phyloP scores from a whole-genome alignment of 129 eudicot species.

The Apium graveolens region DNA sequence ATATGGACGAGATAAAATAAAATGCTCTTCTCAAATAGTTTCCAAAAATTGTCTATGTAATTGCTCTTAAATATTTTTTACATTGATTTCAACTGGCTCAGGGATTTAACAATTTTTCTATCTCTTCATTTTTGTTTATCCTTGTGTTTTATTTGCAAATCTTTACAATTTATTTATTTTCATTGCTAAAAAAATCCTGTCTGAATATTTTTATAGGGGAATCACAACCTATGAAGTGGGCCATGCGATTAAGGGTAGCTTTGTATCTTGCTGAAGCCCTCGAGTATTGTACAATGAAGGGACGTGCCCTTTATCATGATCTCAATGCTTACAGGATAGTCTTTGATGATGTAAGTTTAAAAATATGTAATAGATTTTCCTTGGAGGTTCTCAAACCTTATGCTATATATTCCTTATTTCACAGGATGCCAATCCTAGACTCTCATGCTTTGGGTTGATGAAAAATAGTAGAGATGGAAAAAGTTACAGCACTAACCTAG shows the following conservation, averaged over 20 bases:
- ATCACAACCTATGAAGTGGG: conserved; percentile 94
- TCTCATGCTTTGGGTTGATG: conserved; percentile 92
- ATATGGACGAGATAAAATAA: no score
- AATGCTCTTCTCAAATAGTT: no score
- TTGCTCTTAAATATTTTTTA: no score
- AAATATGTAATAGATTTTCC: neutral
- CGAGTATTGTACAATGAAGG: conserved; percentile 79
- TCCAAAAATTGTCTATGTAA: no score
- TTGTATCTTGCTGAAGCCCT: conserved; percentile 79
- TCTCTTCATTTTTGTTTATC: neutral
- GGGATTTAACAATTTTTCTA: no score
- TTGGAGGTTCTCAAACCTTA: neutral
- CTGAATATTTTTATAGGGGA: conserved; percentile 59
- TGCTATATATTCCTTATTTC: conserved; percentile 9
- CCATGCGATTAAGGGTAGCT: conserved; percentile 92
- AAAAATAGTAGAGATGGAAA: conserved; percentile 94
- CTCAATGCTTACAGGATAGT: conserved; percentile 78
- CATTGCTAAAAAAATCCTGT: neutral
- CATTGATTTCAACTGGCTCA: no score
- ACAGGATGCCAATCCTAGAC: conserved; percentile 82
- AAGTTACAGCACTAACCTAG: conserved; percentile 93
- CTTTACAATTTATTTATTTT: neutral
- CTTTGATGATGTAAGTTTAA: conserved; percentile 64
- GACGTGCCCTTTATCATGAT: conserved; percentile 90
- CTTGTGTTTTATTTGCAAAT: neutral